Conservation (phyloP, 2,329 filamentous ascomycete species). For the Colletotrichum somersetense region DNA sequence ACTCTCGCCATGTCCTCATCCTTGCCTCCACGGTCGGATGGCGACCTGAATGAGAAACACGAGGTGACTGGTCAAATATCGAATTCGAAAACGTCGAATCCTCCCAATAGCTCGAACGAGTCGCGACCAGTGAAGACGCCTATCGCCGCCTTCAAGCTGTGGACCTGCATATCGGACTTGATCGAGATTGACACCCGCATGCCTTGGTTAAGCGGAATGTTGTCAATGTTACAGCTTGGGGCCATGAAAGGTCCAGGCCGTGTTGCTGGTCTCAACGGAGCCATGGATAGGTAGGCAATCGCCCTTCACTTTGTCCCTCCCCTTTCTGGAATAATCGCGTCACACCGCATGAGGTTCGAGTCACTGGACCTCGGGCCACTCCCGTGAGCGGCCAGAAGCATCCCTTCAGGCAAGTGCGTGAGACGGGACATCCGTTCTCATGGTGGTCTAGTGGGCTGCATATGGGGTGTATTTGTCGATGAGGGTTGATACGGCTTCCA, state of each 20-base stretch:
- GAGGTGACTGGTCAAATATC: constrained; percentile 45
- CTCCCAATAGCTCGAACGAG: constrained; percentile 35
- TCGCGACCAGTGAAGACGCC: constrained; percentile 63
- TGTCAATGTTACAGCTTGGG: constrained; percentile 82
- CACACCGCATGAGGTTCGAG: constrained; percentile 59
- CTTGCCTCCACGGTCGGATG: constrained; percentile 65
- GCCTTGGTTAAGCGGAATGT: constrained; percentile 86
- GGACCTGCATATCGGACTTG: constrained; percentile 79
- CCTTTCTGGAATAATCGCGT: constrained; percentile 43
- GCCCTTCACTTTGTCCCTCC: constrained; percentile 48
- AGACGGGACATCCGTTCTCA: constrained; percentile 42
- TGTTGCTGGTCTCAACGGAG: constrained; percentile 80
- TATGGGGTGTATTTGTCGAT: constrained; percentile 7
- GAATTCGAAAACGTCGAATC: constrained; percentile 44
- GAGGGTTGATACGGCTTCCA: constrained; percentile 26
- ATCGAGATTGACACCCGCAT: constrained; percentile 83
- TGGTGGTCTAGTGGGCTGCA: constrained; percentile 22
- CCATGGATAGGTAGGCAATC: constrained; percentile 87
- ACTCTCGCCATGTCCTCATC: constrained; percentile 77
- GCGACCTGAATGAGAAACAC: constrained; percentile 19
- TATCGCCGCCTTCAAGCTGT: constrained; percentile 82
- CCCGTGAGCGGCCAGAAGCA: constrained; percentile 53
- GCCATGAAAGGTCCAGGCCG: constrained; percentile 79
- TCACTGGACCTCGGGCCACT: constrained; percentile 59
- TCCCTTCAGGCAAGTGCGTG: constrained; percentile 51